Percentiles rank a stretch among this genome's conserved stretches.
Evolutionary conservation across 495 filamentous ascomycete genomes (phyloP).

Genomic region (Aspergillus egyptiacus): DNA sequence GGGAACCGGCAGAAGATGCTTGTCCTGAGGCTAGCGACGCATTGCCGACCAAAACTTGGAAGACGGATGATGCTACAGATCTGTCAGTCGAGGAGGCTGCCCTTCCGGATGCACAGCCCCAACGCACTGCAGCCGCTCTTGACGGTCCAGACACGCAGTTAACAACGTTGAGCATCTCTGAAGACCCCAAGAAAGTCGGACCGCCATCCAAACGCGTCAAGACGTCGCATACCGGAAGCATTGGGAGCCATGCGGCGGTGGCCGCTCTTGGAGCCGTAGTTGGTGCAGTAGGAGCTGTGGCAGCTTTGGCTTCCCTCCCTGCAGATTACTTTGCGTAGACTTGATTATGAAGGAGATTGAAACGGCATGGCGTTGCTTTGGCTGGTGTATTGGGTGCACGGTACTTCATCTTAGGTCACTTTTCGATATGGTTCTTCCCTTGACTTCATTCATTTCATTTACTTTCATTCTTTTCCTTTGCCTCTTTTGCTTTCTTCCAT

Average conservation of each 20-base stretch:
- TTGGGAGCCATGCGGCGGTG: constrained; percentile 39
- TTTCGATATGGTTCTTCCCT: background rate
- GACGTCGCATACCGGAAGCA: constrained; percentile 10
- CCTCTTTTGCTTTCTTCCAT: background rate
- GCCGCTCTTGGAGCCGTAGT: constrained; percentile 41
- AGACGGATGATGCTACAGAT: background rate
- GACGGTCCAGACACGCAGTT: constrained; percentile 7
- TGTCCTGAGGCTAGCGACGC: background rate
- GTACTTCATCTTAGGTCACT: background rate
- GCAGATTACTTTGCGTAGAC: constrained; percentile 33
- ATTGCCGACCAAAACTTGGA: background rate
- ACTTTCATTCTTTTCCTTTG: background rate
- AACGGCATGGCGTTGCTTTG: background rate
- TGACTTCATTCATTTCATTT: background rate
- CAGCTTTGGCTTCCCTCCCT: constrained; percentile 41
- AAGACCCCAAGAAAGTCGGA: constrained; percentile 14
- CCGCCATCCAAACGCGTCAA: constrained; percentile 32
- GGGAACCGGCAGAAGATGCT: background rate
- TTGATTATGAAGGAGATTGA: background rate
- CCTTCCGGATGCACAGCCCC: constrained; percentile 26
- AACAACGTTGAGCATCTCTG: constrained; percentile 7
- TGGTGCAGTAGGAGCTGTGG: constrained; percentile 46
- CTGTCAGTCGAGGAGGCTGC: constrained; percentile 2
- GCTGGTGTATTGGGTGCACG: background rate
- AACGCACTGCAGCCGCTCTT: constrained; percentile 6